Percentiles rank a stretch among this genome's conserved stretches.
Conservation (phyloP, 2,329 filamentous ascomycete species). For the Tolypocladium pustulatum region DNA sequence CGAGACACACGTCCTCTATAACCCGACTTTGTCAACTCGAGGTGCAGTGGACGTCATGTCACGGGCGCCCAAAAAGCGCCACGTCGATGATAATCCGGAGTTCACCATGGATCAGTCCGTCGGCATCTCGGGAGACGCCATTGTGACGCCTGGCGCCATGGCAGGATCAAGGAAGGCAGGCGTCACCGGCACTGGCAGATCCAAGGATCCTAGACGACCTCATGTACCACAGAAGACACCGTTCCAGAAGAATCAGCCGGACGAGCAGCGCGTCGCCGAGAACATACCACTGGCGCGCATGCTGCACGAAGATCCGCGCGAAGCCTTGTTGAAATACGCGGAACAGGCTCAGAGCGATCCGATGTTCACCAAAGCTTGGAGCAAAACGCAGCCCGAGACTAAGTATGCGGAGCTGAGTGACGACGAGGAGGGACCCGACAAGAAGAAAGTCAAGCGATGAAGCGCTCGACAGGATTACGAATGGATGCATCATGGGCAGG, state of each 20-base stretch:
- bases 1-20: conserved; percentile 84
- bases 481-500: not conserved
- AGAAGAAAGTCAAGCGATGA: conserved; percentile 49
- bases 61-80: conserved; percentile 84
- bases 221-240: conserved; percentile 77
- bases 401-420: conserved; percentile 87
- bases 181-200: conserved; percentile 66
- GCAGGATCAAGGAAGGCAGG: conserved; percentile 47
- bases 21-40: conserved; percentile 67
- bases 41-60: conserved; percentile 87
- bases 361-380: conserved; percentile 90
- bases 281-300: conserved; percentile 85
- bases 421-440: conserved; percentile 64
- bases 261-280: conserved; percentile 79
- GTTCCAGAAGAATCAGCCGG: conserved; percentile 81
- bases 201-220: conserved; percentile 71
- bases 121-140: conserved; percentile 74
- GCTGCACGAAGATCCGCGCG: conserved; percentile 91
- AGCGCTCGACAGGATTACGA: not conserved
- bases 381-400: conserved; percentile 80
- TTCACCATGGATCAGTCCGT: conserved; percentile 75
- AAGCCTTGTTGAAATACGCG: conserved; percentile 89
- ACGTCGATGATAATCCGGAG: conserved; percentile 86
- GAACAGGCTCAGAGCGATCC: conserved; percentile 88
- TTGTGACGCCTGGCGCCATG: conserved; percentile 58